Evolutionary conservation across 2,329 filamentous ascomycete species (phyloP), one percentile per base, ranked within the genome.

Genomic region (Botrytis galanthina): DNA sequence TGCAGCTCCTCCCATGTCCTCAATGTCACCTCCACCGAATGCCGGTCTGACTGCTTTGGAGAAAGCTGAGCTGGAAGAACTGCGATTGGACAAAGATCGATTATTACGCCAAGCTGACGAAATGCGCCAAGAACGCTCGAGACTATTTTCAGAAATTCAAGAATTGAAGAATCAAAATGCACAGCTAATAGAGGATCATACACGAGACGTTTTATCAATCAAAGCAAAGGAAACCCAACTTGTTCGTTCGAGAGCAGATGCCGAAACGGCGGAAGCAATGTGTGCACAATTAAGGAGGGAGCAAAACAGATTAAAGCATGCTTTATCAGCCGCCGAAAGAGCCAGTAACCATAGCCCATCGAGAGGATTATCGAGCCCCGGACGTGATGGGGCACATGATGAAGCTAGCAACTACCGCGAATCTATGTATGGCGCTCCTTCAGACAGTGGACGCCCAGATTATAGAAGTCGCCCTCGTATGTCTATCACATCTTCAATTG

Each of bases 201-300:
- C 96, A 0, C 89, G 95, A 66, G 95, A 99, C 79, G 94, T 98
- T 0, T 86, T 99, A 60, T 96, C 94, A 78, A 97, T 99, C 84
- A 98, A 98, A 82, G 96, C 96, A 22, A 99, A 99, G 83, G 96
- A 99, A 82, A 98, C 96, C 4, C 96, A 99, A 79, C 88, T 99
- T 8, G 95, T 98, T 16, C 91, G 96, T 62, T 95, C 96, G 18
- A 89, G 95, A 72, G 94, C 93, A 77, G 96, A 99, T 80, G 93
- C 92, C 46, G 95, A 98, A 81, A 90, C 93, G 0, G 93, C 95
- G 0, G 94, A 98, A 81, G 91, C 94, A 79, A 92, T 91, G 74
- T 94, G 96, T 70, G 93, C 96, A 75, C 91, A 93, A 73, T 88
- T 97, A 71, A 88, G 92, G 75, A 90, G 95, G 71, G 96, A 99